These are phyloP conservation scores for Pseudevernia furfuracea DNA, from an alignment of 495 filamentous ascomycete species.

Conservation along the genomic window DNA sequence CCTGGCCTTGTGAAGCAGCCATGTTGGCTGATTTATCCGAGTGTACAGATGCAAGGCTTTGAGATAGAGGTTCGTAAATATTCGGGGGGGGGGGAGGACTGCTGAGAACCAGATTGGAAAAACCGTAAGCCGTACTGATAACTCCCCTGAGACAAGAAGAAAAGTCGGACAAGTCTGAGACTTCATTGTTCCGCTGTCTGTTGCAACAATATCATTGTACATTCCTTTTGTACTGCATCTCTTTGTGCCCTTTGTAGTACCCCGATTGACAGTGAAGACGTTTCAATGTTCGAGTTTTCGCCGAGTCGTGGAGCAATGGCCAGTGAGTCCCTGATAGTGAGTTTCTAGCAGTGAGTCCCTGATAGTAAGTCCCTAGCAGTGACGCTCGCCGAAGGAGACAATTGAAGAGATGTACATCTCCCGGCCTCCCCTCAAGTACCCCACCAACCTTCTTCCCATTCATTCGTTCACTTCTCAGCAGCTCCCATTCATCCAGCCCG, in stretches of 20 bases:
- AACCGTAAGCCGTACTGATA: too few relatives aligned
- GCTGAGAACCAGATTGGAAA: neutral
- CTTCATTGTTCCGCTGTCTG: neutral
- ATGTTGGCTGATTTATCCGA: neutral
- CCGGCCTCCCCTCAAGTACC: too few relatives aligned
- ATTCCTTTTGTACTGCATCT: neutral
- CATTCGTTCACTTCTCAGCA: too few relatives aligned
- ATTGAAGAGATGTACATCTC: too few relatives aligned
- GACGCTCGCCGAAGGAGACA: too few relatives aligned
- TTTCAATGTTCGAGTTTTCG: too few relatives aligned
- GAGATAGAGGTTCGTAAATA: neutral
- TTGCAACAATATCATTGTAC: neutral
- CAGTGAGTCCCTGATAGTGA: neutral
- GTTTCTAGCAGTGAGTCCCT: too few relatives aligned
- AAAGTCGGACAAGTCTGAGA: neutral
- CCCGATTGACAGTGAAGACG: too few relatives aligned
- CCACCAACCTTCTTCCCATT: too few relatives aligned
- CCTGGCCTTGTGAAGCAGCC: neutral
- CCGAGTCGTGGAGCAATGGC: too few relatives aligned
- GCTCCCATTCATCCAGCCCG: too few relatives aligned
- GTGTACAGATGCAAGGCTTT: neutral
- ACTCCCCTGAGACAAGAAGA: neutral
- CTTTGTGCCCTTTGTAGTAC: neutral
- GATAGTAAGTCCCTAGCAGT: too few relatives aligned
- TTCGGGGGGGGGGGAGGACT: neutral